Conservation (phyloP, 768 basidiomycete genomes). For the Astraeus odoratus region DNA sequence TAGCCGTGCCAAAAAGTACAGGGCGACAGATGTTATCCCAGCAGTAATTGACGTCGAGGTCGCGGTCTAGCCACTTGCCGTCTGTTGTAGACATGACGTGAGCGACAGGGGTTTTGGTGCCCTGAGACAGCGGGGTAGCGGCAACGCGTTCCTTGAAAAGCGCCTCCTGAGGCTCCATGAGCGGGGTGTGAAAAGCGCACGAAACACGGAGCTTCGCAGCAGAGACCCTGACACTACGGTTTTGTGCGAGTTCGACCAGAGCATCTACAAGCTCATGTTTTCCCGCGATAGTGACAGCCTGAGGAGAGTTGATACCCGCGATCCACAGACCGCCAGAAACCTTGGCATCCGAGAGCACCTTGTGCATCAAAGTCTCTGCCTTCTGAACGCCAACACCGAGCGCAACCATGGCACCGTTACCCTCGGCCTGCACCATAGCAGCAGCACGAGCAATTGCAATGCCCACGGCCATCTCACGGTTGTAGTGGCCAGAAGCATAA, state of each 20-base stretch:
- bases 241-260: constrained; percentile 19
- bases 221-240: constrained; percentile 23
- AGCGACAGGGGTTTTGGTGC: constrained; percentile 15
- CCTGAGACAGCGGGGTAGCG: constrained; percentile 12
- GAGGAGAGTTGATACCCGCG: constrained; percentile 31
- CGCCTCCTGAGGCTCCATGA: constrained; percentile 29
- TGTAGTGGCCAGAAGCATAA: constrained; percentile 30
- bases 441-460: constrained; percentile 29
- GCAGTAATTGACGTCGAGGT: constrained; percentile 22
- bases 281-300: constrained; percentile 33
- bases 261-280: constrained; percentile 25
- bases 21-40: constrained; percentile 32
- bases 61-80: constrained; percentile 26
- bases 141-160: constrained; percentile 22
- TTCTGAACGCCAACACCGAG: constrained; percentile 28
- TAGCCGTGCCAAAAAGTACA: constrained; percentile 28
- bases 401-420: constrained; percentile 31
- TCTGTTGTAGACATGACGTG: constrained; percentile 31
- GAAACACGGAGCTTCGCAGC: constrained; percentile 24
- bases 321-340: constrained; percentile 25
- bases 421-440: constrained; percentile 29
- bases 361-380: constrained; percentile 27
- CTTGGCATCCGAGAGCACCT: constrained; percentile 24
- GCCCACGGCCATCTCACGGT: constrained; percentile 28
- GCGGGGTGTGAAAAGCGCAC: constrained; percentile 30